Base-by-base conservation (phyloP, 495 filamentous ascomycete species). In the Neurospora cerealis region DNA sequence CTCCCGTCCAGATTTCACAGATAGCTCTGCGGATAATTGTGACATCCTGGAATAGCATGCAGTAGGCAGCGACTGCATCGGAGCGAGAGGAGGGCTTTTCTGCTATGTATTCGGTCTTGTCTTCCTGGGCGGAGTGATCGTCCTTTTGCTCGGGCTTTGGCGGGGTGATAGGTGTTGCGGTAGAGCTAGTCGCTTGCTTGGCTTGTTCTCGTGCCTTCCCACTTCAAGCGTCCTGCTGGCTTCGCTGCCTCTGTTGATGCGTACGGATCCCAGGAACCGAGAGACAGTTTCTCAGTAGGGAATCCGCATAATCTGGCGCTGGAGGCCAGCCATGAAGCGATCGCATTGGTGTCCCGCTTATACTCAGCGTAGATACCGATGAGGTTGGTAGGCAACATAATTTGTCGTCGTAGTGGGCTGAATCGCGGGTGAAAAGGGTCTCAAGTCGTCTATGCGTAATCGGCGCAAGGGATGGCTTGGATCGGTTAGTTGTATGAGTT, bases 271-370 rank as follows among this genome's bases (percentile, higher is more conserved):
- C 66, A 70, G 6, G 72, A 70, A 15, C 62, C 37, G 19, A 74
- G 39, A 1, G 70, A 71, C 0, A 75, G 69, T 41, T 77, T 69
- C 13, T 76, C 70, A 19, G 73, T 70, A 42, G 77, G 32, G 73
- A 75, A 85, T 1, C 83, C 83, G 42, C 71, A 80, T 71, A 83
- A 74, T 70, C 78, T 83, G 69, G 85, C 86, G 36, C 81, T 84
- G 38, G 82, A 78, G 9, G 85, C 84, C 46, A 88, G 83, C 86
- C 85, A 87, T 15, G 81, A 81, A 46, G 86, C 86, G 70, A 88
- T 81, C 1, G 72, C 77, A 72, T 85, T 79, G 24, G 84, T 87
- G 73, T 88, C 87, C 38, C 76, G 76, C 74, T 87, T 88, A 74
- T 88, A 88, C 73, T 81, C 81, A 15, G 76, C 76, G 75, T 87